phyloP scores from a whole-genome alignment of 148 eudicot genomes.

The Silene conica region DNA sequence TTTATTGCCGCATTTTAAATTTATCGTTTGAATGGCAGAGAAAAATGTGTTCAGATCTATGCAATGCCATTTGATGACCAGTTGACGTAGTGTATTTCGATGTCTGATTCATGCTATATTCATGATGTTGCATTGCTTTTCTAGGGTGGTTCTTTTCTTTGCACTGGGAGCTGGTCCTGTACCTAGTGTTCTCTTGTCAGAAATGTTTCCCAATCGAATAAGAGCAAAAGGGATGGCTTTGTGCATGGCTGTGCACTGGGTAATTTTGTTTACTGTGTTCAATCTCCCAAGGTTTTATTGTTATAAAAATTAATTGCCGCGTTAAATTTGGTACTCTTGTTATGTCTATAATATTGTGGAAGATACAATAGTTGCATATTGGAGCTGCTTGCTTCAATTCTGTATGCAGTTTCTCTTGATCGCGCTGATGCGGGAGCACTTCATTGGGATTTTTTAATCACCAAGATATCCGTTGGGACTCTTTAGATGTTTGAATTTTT shows the following conservation, averaged over 20 bases:
- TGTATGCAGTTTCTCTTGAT: background rate
- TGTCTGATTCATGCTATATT: background rate
- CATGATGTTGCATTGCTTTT: slow-evolving; percentile 13
- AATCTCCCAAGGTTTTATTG: background rate
- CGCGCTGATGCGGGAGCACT: background rate
- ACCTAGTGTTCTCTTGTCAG: slow-evolving; percentile 80
- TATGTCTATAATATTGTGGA: background rate
- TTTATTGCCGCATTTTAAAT: background rate
- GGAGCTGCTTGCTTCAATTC: background rate
- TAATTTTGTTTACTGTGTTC: slow-evolving; percentile 27
- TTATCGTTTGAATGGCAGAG: background rate
- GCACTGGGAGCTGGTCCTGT: slow-evolving; percentile 88
- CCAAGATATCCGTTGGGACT: background rate
- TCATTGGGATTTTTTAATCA: background rate
- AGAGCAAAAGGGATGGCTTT: slow-evolving; percentile 90
- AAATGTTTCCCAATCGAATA: slow-evolving; percentile 67
- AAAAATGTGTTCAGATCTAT: background rate
- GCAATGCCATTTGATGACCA: slow-evolving; percentile 1
- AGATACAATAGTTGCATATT: background rate
- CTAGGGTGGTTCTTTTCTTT: slow-evolving; percentile 71
- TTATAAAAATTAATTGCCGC: background rate
- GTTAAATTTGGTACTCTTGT: background rate
- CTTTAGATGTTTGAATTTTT: background rate
- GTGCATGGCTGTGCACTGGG: slow-evolving; percentile 95
- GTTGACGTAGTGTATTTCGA: background rate